These are phyloP conservation scores for Trametes sanguinea DNA, from an alignment of 768 basidiomycete species.

Conservation along the genomic window DNA sequence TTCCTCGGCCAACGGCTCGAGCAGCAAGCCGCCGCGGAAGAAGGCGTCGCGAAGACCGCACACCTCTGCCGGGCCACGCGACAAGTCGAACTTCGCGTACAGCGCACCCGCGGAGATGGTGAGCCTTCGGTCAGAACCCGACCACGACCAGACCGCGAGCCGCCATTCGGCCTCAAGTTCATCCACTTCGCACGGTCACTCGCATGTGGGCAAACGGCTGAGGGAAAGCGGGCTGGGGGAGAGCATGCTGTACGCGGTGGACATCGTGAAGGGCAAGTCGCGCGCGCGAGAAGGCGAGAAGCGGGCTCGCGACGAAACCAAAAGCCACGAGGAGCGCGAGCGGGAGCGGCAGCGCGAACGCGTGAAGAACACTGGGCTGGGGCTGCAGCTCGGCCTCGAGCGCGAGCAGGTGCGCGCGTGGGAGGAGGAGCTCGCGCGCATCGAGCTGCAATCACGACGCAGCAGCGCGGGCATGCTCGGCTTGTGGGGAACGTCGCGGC, in stretches of 20 bases:
- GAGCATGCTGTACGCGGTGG: conserved; percentile 21
- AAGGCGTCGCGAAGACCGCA: conserved; percentile 58
- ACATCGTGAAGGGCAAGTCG: conserved; percentile 20
- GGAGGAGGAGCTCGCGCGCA: conserved; percentile 76
- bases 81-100: conserved; percentile 43
- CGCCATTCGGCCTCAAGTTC: conserved; percentile 14
- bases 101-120: conserved; percentile 10
- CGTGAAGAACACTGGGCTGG: conserved; percentile 23
- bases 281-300: conserved; percentile 19
- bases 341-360: conserved; percentile 33
- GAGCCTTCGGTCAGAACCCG: conserved; percentile 7
- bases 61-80: conserved; percentile 73
- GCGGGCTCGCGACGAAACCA: conserved; percentile 16
- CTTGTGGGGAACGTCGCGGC: conserved; percentile 19
- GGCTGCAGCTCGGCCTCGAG: conserved; percentile 13
- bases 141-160: conserved; percentile 23
- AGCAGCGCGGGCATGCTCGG: conserved; percentile 42
- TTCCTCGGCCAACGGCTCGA: neutral
- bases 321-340: conserved; percentile 36
- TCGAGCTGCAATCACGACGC: conserved; percentile 59
- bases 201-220: conserved; percentile 7
- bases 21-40: conserved; percentile 24
- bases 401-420: conserved; percentile 49
- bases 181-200: conserved; percentile 16
- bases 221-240: conserved; percentile 17